Evolutionary conservation across 306 rosid species (phyloP).

Genomic region (Lupinus albus): DNA sequence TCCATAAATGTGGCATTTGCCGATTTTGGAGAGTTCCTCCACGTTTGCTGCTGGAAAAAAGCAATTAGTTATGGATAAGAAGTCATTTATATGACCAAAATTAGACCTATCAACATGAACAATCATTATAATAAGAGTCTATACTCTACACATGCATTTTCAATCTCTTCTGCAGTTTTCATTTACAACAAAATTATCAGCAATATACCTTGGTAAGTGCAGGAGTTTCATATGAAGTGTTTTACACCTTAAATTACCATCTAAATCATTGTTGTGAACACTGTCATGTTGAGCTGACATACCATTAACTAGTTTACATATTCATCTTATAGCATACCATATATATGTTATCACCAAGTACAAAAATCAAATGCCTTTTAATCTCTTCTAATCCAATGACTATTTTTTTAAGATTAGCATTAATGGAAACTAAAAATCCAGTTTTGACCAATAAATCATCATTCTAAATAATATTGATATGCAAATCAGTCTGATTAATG

Average conservation of each 20-base stretch:
- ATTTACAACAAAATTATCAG: not conserved
- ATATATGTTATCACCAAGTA: not conserved
- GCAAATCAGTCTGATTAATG: not conserved
- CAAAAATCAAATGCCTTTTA: not conserved
- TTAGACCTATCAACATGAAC: not conserved
- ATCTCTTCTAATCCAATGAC: not conserved
- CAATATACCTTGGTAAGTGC: not conserved
- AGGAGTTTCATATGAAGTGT: not conserved
- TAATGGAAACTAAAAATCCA: not conserved
- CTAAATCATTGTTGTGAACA: not conserved
- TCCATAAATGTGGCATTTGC: conserved; percentile 72
- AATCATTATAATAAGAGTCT: not conserved
- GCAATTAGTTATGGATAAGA: conserved; percentile 20
- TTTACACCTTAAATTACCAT: not conserved
- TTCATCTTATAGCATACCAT: not conserved
- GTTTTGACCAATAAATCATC: not conserved
- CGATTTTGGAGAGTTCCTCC: conserved; percentile 68
- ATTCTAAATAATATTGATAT: not conserved
- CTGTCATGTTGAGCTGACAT: not conserved
- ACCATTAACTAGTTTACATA: not conserved
- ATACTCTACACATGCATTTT: not conserved
- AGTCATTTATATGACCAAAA: not conserved
- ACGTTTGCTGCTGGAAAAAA: conserved; percentile 50
- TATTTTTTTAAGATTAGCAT: not conserved
- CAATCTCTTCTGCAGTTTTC: not conserved